Evolutionary conservation across 805 yeast species (phyloP).

Genomic region (Yarrowia alimentaria): DNA sequence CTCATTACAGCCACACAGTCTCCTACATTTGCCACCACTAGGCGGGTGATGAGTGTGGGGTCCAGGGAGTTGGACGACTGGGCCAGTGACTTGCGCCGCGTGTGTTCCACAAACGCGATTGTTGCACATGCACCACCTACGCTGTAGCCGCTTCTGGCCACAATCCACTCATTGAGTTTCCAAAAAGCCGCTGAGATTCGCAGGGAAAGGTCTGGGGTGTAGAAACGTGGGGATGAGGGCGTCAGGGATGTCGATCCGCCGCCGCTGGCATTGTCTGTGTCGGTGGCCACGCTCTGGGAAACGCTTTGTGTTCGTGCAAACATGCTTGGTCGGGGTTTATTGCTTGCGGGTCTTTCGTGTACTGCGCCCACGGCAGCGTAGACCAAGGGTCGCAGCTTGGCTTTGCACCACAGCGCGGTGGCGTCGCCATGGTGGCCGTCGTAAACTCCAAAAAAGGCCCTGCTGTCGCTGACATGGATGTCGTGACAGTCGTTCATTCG

Average conservation of each 20-base stretch:
- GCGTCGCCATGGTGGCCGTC: conserved; percentile 25
- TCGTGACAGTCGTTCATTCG: conserved; percentile 25
- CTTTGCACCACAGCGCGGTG: conserved; percentile 13
- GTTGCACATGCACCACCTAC: conserved; percentile 24
- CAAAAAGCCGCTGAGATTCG: conserved; percentile 18
- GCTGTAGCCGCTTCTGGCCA: conserved; percentile 3
- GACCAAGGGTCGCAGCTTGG: conserved; percentile 18
- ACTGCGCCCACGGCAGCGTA: conserved; percentile 9
- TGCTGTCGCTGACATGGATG: neutral
- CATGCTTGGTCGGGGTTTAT: conserved; percentile 20
- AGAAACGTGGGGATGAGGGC: neutral
- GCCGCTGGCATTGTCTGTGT: neutral
- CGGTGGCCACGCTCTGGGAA: neutral
- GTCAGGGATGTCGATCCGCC: no score
- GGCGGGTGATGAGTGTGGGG: neutral
- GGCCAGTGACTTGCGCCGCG: conserved; percentile 1
- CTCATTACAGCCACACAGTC: conserved; percentile 3
- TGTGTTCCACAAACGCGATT: conserved; percentile 14
- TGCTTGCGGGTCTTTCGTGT: conserved; percentile 2
- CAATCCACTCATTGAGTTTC: conserved; percentile 21
- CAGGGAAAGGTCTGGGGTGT: conserved; percentile 8
- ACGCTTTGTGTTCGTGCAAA: conserved; percentile 5
- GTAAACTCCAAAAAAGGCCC: conserved; percentile 26
- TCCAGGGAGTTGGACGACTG: conserved; percentile 8
- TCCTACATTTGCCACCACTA: conserved; percentile 23